A percentile compares a stretch with the other conserved stretches of the same genome.
phyloP scores from a whole-genome alignment of 805 yeast species.

The Brettanomyces nanus region DNA sequence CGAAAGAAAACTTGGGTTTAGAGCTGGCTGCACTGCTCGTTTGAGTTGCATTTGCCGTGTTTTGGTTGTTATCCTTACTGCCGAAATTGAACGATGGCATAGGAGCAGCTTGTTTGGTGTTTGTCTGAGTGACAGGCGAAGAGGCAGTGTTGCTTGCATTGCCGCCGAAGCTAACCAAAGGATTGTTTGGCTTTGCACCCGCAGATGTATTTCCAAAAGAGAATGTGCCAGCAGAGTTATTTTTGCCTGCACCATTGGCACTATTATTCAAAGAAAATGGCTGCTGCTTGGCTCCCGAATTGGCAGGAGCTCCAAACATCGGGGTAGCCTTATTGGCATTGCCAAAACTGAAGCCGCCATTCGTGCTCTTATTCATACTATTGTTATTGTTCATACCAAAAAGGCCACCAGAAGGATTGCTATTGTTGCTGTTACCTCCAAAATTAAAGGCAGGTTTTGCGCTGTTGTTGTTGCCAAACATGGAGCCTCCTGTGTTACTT shows the following conservation, averaged over 20 bases:
- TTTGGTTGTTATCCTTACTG: too few species aligned
- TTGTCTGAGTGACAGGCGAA: too few species aligned
- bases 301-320: background rate
- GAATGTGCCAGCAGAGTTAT: background rate
- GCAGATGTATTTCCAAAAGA: background rate
- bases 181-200: too few species aligned
- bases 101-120: background rate
- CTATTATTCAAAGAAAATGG: background rate
- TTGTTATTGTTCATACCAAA: background rate
- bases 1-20: too few species aligned
- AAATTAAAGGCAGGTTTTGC: constrained; percentile 6
- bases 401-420: background rate
- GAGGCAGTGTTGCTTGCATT: too few species aligned
- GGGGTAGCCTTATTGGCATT: background rate
- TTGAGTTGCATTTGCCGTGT: too few species aligned
- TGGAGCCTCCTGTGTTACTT: too few species aligned
- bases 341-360: constrained; percentile 1
- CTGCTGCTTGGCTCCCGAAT: background rate
- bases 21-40: too few species aligned
- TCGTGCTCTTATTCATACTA: constrained; percentile 3
- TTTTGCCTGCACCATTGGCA: background rate
- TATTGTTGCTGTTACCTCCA: constrained; percentile 1
- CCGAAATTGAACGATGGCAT: background rate
- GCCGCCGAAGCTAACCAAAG: too few species aligned
- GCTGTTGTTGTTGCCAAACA: background rate